phyloP scores from a whole-genome alignment of 306 rosid species.

The Potentilla sterilis region DNA sequence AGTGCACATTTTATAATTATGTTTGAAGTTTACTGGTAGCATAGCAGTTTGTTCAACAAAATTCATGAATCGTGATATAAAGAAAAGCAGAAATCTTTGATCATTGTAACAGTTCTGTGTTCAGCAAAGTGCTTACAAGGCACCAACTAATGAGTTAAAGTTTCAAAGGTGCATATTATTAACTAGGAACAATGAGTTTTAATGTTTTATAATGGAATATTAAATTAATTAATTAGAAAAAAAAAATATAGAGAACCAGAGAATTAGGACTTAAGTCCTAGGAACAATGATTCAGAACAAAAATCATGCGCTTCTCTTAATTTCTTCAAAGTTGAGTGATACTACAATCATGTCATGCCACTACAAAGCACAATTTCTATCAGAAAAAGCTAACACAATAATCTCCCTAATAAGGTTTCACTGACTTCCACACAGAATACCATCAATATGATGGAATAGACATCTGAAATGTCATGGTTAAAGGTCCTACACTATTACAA shows the following conservation, averaged over 20 bases:
- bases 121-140: not conserved
- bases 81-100: not conserved
- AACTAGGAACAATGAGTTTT: not conserved
- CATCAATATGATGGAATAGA: slow-evolving; percentile 20
- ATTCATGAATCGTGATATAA: not conserved
- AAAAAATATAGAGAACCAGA: not conserved
- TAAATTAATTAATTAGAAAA: not conserved
- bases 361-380: slow-evolving; percentile 13
- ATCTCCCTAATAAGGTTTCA: slow-evolving; percentile 29
- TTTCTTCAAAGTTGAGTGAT: slow-evolving; percentile 26
- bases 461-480: slow-evolving; percentile 34
- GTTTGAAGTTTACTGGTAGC: not conserved
- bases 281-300: not conserved
- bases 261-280: not conserved
- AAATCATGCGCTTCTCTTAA: not conserved
- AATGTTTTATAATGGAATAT: not conserved
- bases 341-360: slow-evolving; percentile 19
- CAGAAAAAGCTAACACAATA: slow-evolving; percentile 13
- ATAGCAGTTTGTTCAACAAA: slow-evolving; percentile 2
- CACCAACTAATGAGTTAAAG: not conserved
- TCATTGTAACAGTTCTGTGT: not conserved
- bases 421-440: slow-evolving; percentile 27
- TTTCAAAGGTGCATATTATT: not conserved
- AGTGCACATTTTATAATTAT: not conserved
- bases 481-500: slow-evolving; percentile 31